Evolutionary conservation across 495 filamentous ascomycete species (phyloP), one percentile per base, ranked within the genome.

Genomic region (Neurospora tetrasperma): DNA sequence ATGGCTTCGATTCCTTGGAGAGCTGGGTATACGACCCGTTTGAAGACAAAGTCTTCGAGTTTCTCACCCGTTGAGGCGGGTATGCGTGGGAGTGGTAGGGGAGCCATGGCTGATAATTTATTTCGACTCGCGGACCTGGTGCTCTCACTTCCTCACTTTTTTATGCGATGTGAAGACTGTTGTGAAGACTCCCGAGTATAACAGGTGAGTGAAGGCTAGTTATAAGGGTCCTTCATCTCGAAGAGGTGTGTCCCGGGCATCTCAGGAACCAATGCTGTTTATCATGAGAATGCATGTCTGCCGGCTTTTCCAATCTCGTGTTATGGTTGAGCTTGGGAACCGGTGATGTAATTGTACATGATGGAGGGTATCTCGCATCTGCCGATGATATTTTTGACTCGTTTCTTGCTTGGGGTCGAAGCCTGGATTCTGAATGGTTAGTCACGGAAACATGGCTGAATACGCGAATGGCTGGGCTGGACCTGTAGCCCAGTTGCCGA

Each of bases 271-370:
- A 66, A 14, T 9, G 14, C 12, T 18, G 23, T 16, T 38, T 35
- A 35, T 18, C 12, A 66, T 35, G 14, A 35, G 23, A 35, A 27
- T 14, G 35, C 54, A 66, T 66, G 54, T 35, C 35, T 18, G 27
- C 27, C 23, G 23, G 54, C 5, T 16, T 62, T 62, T 62, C n/a
- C 54, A 62, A 12, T 62, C 27, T 62, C 12, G 16, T 35, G 27
- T 18, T 0, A 23, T 35, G 27, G 54, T 18, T 9, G 27, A 38
- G 31, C 3, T 7, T 43, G 42, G 8, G 23, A 16, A 48, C 4
- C 68, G 66, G 73, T 78, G 76, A 78, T 72, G 76, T 71, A 74
- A 78, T 78, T 71, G 54, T 75, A 76, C 76, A 76, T 78, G 73
- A 70, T 69, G 74, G 48, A 20, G 74, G 48, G 69, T 11, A 62